These are phyloP conservation scores for Verticillium tricorpus DNA, from an alignment of 2,329 filamentous ascomycete species.

Conservation along the genomic window DNA sequence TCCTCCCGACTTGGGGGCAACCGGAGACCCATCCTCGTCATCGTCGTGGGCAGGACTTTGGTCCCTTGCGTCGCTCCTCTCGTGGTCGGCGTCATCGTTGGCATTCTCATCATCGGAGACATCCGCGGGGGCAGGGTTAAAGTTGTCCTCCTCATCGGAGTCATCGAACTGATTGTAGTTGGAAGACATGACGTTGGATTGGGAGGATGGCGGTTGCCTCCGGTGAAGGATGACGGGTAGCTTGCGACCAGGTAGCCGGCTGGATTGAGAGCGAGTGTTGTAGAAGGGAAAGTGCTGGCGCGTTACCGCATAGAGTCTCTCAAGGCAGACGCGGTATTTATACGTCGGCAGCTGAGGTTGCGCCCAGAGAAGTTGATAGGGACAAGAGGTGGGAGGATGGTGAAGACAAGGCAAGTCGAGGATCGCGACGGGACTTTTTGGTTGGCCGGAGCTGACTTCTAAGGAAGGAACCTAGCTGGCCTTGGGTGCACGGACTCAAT, in stretches of 20 bases:
- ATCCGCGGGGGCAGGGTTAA: constrained; percentile 77
- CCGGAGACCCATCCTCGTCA: constrained; percentile 33
- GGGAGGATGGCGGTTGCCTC: not conserved
- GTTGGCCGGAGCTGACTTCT: not conserved
- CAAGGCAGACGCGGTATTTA: not conserved
- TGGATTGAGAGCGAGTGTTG: not conserved
- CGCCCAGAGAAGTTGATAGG: not conserved
- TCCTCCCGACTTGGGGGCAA: constrained; percentile 14
- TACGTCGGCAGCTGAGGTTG: not conserved
- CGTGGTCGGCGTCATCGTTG: constrained; percentile 32
- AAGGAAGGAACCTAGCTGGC: not conserved
- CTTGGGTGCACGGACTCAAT: not conserved
- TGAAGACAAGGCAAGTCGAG: not conserved
- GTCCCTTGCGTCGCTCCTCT: constrained; percentile 40
- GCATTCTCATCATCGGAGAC: constrained; percentile 66
- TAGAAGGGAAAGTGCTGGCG: not conserved
- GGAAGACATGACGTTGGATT: constrained; percentile 34
- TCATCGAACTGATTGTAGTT: constrained; percentile 49
- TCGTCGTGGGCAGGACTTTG: constrained; percentile 31
- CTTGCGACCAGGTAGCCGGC: not conserved
- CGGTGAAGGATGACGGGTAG: not conserved
- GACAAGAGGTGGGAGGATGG: not conserved
- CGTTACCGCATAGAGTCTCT: not conserved
- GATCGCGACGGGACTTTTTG: constrained; percentile 2
- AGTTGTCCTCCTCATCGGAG: constrained; percentile 78